phyloP scores from a whole-genome alignment of 106 monocot species.

The Gastrodia elata region DNA sequence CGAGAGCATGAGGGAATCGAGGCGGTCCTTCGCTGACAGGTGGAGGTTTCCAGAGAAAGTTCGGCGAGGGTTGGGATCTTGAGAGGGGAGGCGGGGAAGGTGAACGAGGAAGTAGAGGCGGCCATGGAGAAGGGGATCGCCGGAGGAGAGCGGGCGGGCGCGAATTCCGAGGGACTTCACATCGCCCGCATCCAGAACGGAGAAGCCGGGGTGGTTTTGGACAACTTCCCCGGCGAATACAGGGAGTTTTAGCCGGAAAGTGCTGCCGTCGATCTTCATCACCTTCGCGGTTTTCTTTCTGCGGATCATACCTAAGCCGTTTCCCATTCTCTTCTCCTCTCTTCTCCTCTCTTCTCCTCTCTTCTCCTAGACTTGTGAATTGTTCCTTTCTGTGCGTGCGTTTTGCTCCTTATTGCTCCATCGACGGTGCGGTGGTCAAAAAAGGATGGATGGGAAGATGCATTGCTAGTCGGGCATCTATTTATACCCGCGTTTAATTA shows the following conservation, averaged over 20 bases:
- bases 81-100: conserved; percentile 19
- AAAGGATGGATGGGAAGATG: background rate
- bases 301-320: conserved; percentile 11
- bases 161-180: conserved; percentile 15
- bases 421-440: background rate
- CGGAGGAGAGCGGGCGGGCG: conserved; percentile 10
- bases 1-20: conserved; percentile 44
- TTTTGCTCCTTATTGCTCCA: background rate
- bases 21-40: conserved; percentile 40
- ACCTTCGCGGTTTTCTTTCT: conserved; percentile 24
- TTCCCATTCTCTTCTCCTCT: conserved; percentile 11
- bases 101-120: conserved; percentile 25
- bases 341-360: background rate
- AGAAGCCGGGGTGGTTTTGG: conserved; percentile 12
- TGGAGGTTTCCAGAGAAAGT: conserved; percentile 38
- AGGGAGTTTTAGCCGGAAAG: conserved; percentile 16
- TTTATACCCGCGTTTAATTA: background rate
- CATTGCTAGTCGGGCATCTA: background rate
- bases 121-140: conserved; percentile 10
- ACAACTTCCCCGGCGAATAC: conserved; percentile 9
- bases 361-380: background rate
- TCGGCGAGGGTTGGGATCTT: conserved; percentile 18
- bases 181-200: conserved; percentile 19
- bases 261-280: conserved; percentile 29
- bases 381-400: background rate